Conservation (phyloP, 352 stramenopile species). For the Pythium utonaiense region DNA sequence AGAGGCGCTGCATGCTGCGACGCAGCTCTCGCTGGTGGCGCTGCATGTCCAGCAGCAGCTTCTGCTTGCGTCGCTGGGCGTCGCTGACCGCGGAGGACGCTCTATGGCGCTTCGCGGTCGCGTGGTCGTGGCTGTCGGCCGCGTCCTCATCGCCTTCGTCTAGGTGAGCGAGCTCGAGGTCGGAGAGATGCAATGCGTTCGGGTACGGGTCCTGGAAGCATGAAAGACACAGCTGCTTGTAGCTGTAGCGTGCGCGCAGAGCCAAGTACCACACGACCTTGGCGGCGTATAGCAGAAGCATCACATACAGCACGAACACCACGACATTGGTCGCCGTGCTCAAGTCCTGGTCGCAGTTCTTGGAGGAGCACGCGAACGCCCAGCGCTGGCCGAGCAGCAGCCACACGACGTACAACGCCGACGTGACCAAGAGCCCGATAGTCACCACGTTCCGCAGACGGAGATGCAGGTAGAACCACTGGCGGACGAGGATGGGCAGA, state of each 20-base stretch:
- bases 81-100: not conserved
- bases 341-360: conserved; percentile 33
- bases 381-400: conserved; percentile 32
- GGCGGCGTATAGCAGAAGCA: conserved; percentile 28
- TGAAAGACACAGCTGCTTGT: conserved; percentile 27
- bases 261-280: conserved; percentile 41
- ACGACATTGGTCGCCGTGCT: conserved; percentile 28
- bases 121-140: not conserved
- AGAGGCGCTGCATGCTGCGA: conserved; percentile 17
- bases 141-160: conserved; percentile 1
- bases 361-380: conserved; percentile 31
- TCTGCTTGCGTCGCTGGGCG: not conserved
- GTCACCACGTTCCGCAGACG: conserved; percentile 26
- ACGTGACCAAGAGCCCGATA: conserved; percentile 14
- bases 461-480: conserved; percentile 43
- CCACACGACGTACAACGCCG: conserved; percentile 27
- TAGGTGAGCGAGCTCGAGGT: conserved; percentile 26
- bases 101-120: not conserved
- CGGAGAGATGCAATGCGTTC: conserved; percentile 21
- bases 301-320: conserved; percentile 32
- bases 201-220: conserved; percentile 34
- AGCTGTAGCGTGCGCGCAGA: conserved; percentile 31
- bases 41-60: conserved; percentile 18
- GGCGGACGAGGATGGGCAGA: conserved; percentile 30
- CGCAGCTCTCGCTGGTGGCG: conserved; percentile 23